phyloP scores from a whole-genome alignment of 2,329 filamentous ascomycete species.

The Fusarium phyllophilum region DNA sequence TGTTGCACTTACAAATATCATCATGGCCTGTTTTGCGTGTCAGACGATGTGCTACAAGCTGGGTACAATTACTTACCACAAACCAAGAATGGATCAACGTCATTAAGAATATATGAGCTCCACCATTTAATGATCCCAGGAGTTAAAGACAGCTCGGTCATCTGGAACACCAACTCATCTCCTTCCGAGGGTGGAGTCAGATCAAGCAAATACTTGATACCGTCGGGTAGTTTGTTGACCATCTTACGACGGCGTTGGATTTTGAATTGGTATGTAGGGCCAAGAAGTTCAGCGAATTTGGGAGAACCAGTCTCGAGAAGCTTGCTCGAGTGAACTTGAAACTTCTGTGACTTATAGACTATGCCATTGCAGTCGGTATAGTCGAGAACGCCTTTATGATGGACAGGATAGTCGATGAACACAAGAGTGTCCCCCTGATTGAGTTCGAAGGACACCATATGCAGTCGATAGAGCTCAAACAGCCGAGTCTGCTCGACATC shows the following conservation, averaged over 20 bases:
- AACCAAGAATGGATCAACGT: constrained; percentile 46
- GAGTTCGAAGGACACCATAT: constrained; percentile 43
- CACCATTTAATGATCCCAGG: constrained; percentile 66
- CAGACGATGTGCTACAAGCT: not conserved
- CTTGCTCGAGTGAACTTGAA: constrained; percentile 59
- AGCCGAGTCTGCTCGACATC: constrained; percentile 38
- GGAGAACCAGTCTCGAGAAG: constrained; percentile 58
- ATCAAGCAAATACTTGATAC: constrained; percentile 69
- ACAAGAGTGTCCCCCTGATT: constrained; percentile 57
- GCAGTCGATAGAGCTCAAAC: constrained; percentile 44
- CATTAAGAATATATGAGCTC: constrained; percentile 50
- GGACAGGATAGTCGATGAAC: constrained; percentile 53
- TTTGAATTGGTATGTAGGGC: constrained; percentile 54
- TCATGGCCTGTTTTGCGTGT: constrained; percentile 51
- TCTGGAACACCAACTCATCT: constrained; percentile 68
- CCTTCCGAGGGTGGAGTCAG: constrained; percentile 70
- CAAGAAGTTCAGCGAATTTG: constrained; percentile 59
- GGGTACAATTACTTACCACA: not conserved
- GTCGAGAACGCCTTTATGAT: constrained; percentile 21
- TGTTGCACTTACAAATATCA: constrained; percentile 51
- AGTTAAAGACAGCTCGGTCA: constrained; percentile 68
- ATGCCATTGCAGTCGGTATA: constrained; percentile 51
- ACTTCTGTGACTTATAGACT: constrained; percentile 48
- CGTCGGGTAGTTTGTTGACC: constrained; percentile 50
- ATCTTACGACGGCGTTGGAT: constrained; percentile 51